Evolutionary conservation across 164 flowering plant species (phyloP), one percentile per base, ranked within the genome.

Genomic region (Vitis riparia): DNA sequence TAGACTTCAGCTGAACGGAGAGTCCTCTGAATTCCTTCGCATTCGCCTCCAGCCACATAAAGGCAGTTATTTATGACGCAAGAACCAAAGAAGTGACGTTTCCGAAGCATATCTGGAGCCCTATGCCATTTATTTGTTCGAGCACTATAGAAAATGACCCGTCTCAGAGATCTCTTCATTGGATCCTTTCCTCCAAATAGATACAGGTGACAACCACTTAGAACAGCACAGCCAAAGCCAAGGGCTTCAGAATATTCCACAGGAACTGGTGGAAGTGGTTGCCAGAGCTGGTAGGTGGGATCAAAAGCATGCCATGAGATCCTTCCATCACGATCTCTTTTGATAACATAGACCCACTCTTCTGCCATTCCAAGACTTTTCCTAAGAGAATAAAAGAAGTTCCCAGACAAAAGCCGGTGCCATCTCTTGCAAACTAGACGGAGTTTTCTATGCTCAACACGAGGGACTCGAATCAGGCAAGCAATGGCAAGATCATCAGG

Each of bases 401-500:
- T 92, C 15, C 95, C 97, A 6, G 87, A 78, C 0, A 92, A 76
- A 67, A 94, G 95, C 32, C 91, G 88, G 63, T 81, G 82, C 98
- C 98, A 94, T 81, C 95, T 86, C 84, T 91, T 94, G 84, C 97
- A 92, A 55, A 94, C 98, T 51, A 94, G 74, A 56, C 98, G 93
- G 55, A 94, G 87, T 78, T 92, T 92, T 61, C 87, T 77, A 73
- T 94, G 98, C 72, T 94, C 98, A 51, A 84, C 88, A 19, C 97
- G 92, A 15, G 98, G 97, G 61, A 94, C 98, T 52, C 98, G 86
- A 13, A 92, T 86, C 53, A 94, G 83, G 78, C 98, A 94, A 67
- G 94, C 97, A 73, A 94, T 87, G 16, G 97, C 98, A 73, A 94
- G 97, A 82, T 94, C 98, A 79, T 94, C 97, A 47, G 97, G 98